Evolutionary conservation across 768 basidiomycete species (phyloP), one percentile per base, ranked within the genome.

Genomic region (Termitomyces sp.): DNA sequence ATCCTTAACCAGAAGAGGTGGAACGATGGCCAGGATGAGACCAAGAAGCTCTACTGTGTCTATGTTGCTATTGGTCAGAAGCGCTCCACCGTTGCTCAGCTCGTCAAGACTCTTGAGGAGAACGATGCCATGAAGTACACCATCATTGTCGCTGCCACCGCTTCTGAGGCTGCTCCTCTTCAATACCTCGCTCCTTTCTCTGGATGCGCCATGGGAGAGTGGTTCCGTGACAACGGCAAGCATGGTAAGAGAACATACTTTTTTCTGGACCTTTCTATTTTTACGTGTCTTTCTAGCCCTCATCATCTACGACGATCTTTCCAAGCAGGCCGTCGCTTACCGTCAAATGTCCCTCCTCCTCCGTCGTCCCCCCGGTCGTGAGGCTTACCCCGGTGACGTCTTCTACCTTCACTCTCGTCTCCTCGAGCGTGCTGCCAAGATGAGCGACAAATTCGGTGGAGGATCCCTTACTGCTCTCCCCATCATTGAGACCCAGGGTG

Each of bases 201-300:
- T 65, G 97, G 97, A 63, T 96, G 94, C 77, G 97, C 97, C 69
- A 99, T 99, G 94, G 97, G 97, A 74, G 97, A 99, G 80, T 99
- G 96, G 96, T 99, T 99, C 97, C 92, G 94, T 78, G 97, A 99
- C 80, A 99, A 99, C 75, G 96, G 94, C 81, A 98, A 96, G 81
- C 97, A 99, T 77, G 95, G 90, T 90, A 68, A 55, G 86, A 31
- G 10, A 18, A 8, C 22, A 9, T 36, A 24, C 7, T 18, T 34
- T 16, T 47, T 16, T 33, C 6, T 24, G 34, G 4, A 16, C 22
- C 20, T 36, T 62, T 48, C 53, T 48, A 60, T 68, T 49, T 51
- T 51, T 54, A 41, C 22, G 56, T 9, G 26, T 56, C 56, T 20
- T 61, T 42, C 29, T 54, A 90, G 90, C 96, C 64, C 85, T 98